phyloP scores from a whole-genome alignment of 2,329 filamentous ascomycete genomes.

The Trichophyton simii region DNA sequence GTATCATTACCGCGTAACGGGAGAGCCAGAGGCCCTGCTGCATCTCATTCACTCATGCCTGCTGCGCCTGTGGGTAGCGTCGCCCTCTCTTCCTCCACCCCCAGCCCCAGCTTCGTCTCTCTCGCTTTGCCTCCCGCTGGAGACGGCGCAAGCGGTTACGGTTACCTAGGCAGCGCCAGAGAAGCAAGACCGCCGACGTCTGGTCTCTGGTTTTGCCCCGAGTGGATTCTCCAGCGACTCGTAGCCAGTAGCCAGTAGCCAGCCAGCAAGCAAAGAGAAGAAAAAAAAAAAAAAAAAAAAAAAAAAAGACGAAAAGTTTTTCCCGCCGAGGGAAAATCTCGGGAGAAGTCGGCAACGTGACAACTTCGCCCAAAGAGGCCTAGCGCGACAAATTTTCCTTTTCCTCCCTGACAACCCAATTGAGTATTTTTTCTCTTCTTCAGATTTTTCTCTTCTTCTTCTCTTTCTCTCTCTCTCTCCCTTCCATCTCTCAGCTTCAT shows the following conservation, averaged over 20 bases:
- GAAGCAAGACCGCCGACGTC: background rate
- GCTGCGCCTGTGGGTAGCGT: background rate
- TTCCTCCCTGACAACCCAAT: constrained; percentile 10
- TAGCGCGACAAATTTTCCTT: constrained; percentile 12
- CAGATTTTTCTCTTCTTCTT: constrained; percentile 22
- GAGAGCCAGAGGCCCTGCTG: too few relatives aligned
- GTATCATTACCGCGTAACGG: too few relatives aligned
- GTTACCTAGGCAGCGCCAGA: background rate
- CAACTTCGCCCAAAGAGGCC: constrained; percentile 9
- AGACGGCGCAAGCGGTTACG: background rate
- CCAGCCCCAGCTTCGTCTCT: background rate
- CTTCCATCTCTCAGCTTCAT: constrained; percentile 22
- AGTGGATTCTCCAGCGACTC: background rate
- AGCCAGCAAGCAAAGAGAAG: too few relatives aligned
- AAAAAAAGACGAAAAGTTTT: background rate
- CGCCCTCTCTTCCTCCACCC: background rate
- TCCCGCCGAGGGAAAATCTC: constrained; percentile 5
- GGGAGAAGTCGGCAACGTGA: constrained; percentile 13
- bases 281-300: background rate
- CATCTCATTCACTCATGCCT: too few relatives aligned
- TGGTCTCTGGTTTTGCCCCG: constrained; percentile 2
- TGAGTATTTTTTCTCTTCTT: constrained; percentile 19
- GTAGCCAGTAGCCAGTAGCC: too few relatives aligned
- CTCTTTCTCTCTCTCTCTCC: constrained; percentile 23
- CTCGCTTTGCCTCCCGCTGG: background rate